Conservation (phyloP, 2,329 filamentous ascomycete species). For the Phyllosticta capitalensis region DNA sequence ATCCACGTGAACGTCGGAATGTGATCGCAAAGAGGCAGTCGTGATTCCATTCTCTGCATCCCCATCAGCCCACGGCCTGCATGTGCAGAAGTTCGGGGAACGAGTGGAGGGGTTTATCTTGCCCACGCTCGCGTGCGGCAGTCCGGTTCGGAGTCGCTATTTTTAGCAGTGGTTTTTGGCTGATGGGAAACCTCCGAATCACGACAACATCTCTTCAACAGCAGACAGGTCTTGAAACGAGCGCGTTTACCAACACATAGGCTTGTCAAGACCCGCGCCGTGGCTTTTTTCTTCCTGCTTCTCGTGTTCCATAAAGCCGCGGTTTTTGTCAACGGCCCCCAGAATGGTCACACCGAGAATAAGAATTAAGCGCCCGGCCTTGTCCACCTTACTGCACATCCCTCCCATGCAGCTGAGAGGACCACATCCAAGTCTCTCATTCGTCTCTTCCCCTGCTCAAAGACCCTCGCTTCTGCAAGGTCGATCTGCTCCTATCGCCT, state of each 20-base stretch:
- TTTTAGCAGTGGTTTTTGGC: neutral
- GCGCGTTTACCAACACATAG: neutral
- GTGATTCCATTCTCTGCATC: neutral
- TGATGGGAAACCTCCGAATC: neutral
- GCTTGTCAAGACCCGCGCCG: neutral
- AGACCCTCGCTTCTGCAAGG: slow-evolving; percentile 7
- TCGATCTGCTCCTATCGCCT: slow-evolving; percentile 2
- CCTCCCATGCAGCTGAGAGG: neutral
- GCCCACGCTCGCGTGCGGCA: neutral
- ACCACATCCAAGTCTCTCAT: neutral
- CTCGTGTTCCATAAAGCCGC: neutral
- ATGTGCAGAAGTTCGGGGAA: neutral
- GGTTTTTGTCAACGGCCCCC: slow-evolving; percentile 5
- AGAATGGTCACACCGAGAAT: slow-evolving; percentile 4
- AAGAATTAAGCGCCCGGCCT: slow-evolving; percentile 9
- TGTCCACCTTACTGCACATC: neutral
- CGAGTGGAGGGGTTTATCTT: neutral
- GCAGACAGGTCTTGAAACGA: neutral
- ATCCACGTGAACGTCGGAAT: neutral
- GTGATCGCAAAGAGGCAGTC: neutral
- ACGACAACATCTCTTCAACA: neutral
- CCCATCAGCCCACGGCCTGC: neutral
- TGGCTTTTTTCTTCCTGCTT: neutral
- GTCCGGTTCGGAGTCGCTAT: neutral
- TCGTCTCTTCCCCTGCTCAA: slow-evolving; percentile 4